These are phyloP conservation scores for Acaromyces ingoldii DNA, from an alignment of 1,284 basidiomycete genomes.

Conservation along the genomic window DNA sequence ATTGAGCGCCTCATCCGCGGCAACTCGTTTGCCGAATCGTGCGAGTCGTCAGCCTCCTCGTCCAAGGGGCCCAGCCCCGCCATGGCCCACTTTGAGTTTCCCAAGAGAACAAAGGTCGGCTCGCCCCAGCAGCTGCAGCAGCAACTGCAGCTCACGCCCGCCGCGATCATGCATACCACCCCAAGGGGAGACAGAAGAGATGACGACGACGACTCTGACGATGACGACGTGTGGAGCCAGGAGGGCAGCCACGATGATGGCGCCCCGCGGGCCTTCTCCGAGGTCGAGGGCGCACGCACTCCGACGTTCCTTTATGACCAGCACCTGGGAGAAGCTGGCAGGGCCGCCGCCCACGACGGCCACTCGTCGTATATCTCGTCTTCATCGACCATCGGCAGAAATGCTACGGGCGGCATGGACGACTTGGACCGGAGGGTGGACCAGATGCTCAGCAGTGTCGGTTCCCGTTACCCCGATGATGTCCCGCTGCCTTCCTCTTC, in stretches of 20 bases:
- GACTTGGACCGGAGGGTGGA: too few species aligned
- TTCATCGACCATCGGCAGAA: too few species aligned
- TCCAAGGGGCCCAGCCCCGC: background rate
- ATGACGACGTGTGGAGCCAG: slow-evolving; percentile 6
- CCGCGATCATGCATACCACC: background rate
- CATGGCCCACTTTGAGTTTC: background rate
- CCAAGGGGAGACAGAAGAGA: background rate
- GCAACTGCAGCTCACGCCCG: background rate
- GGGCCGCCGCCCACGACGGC: too few species aligned
- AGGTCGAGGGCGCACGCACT: background rate
- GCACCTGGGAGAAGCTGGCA: slow-evolving; percentile 1
- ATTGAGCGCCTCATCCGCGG: slow-evolving; percentile 9
- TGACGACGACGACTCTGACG: background rate
- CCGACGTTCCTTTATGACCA: slow-evolving; percentile 7
- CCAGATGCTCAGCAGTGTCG: too few species aligned
- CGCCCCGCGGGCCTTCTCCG: background rate
- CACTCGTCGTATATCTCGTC: too few species aligned
- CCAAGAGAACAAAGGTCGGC: background rate
- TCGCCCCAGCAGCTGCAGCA: background rate
- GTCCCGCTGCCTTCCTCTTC: too few species aligned
- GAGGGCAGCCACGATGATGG: background rate
- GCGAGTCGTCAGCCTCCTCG: slow-evolving; percentile 2
- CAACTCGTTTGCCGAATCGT: slow-evolving; percentile 1
- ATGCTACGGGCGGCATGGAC: too few species aligned
- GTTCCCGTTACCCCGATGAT: too few species aligned